These are phyloP conservation scores for Iberis pinnata DNA, from an alignment of 345 rosid genomes.

Conservation along the genomic window DNA sequence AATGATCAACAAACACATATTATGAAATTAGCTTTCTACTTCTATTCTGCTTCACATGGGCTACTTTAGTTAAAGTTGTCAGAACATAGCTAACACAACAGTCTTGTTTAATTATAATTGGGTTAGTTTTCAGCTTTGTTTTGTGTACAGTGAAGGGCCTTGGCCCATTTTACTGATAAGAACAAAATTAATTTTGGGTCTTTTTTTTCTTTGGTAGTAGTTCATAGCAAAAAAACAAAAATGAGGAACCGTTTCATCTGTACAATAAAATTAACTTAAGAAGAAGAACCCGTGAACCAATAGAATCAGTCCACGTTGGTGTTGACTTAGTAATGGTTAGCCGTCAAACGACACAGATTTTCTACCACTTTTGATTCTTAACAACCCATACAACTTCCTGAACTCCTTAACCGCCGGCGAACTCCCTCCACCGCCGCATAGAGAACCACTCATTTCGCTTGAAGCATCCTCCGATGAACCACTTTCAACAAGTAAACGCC, in stretches of 20 bases:
- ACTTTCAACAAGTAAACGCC: constrained; percentile 25
- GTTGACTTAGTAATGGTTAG: constrained; percentile 18
- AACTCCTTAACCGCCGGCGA: constrained; percentile 57
- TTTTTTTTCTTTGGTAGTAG: no score
- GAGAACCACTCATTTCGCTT: constrained; percentile 36
- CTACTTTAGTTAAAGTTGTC: constrained; percentile 35
- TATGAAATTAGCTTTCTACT: constrained; percentile 25
- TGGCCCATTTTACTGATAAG: no score
- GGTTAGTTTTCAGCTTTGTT: not conserved
- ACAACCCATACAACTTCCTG: constrained; percentile 59
- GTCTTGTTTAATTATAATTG: not conserved
- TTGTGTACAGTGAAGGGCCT: no score
- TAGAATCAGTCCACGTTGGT: constrained; percentile 5
- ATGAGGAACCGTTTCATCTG: no score
- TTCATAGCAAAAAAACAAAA: no score
- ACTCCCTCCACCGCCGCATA: constrained; percentile 37
- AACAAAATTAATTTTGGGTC: no score
- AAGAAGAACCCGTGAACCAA: no score
- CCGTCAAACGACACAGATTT: constrained; percentile 43
- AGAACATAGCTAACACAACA: constrained; percentile 34
- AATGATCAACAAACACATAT: constrained; percentile 25
- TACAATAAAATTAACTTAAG: no score
- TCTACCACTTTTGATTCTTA: constrained; percentile 46
- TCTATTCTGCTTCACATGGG: constrained; percentile 29
- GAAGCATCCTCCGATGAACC: constrained; percentile 29